Evolutionary conservation across 2,329 filamentous ascomycete genomes (phyloP), one percentile per base, ranked within the genome.

Genomic region (Lasiodiplodia citricola): DNA sequence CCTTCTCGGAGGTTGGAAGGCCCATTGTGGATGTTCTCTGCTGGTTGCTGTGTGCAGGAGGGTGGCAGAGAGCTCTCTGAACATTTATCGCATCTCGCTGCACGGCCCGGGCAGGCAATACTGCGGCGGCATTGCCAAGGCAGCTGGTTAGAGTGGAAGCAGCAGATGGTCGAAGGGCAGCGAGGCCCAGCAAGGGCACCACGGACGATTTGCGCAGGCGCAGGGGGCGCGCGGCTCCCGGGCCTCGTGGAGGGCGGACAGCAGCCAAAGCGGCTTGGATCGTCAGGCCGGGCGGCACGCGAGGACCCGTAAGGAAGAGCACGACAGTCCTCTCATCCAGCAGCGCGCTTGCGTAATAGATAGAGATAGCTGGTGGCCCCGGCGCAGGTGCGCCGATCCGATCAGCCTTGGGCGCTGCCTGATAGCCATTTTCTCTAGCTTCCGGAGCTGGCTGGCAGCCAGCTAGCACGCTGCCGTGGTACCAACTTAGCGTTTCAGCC

Each of bases 81-180:
- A 64, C 60, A 52, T 35, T 64, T 64, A 64, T 64, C 47, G 31
- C 60, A 64, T 52, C 25, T 64, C 23, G 60, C 21, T 52, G 65
- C 65, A 67, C 65, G 65, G 65, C 38, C 56, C 65, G 35, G 25
- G 31, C 54, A 67, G 31, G 65, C 65, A 51, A 28, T 58, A 28
- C 38, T 51, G 44, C 65, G 65, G 65, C 54, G 65, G 44, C 28
- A 38, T 52, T 28, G 60, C 44, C 44, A 64, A 50, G 57, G 38
- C 38, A 62, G 57, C 38, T 62, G 57, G 16, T 25, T 4, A 28
- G 56, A 47, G 21, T 8, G 37, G 21, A 16, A 8, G 38, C 14
- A 14, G 60, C 11, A 21, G 13, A 23, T 21, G 44, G 31, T 38
- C n/a, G 60, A 47, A 21, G 44, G 60, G 60, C 60, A 25, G 31